Base-by-base conservation (phyloP, 805 yeast genomes). In the Monosporozyma aquatica region DNA sequence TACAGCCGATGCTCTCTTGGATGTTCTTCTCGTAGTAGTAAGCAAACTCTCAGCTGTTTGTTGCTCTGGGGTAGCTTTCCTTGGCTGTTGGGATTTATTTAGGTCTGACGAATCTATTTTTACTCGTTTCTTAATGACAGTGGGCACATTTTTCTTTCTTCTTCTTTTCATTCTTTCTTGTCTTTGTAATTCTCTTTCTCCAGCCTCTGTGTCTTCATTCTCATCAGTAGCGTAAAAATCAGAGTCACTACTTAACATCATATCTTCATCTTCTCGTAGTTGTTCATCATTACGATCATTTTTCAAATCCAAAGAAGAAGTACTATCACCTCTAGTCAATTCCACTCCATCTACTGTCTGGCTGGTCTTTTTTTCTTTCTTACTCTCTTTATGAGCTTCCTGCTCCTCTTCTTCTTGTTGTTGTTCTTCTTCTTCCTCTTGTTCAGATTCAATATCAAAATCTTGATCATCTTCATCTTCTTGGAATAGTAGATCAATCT, bases 1-100 rank as follows among this genome's bases (percentile, higher is more conserved):
- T 5, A 85, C 73, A 0, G 94, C 92, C 0, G 95, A 73, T 8
- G 76, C 66, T 58, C 98, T 75, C 14, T 86, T 75, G 0, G 95
- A 84, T 0, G 82, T 75, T 53, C 95, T 69, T 58, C 95, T 69
- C 5, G 67, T 68, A 1, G 67, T 60, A 13, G 69, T 62, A 17
- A 82, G 56, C 22, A 84, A 57, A 13, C 77, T 66, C 10, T 73
- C 80, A 0, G 82, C 74, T 49, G 66, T 68, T 3, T 71, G 55
- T 47, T 67, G 49, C 45, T 55, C 69, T 44, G 48, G 54, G 40
- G 48, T 23, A 32, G 5, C 4, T 14, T 29, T 29, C 9, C 7
- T 7, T 53, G 28, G 40, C 47, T 34, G 37, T 55, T 21, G 3
- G 17, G 28, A 6, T 9, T 25, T 36, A 25, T 10, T 17, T 18